Percentiles rank a stretch among this genome's conserved stretches.
phyloP scores from a whole-genome alignment of 2,329 filamentous ascomycete genomes.

The Emergomyces orientalis region DNA sequence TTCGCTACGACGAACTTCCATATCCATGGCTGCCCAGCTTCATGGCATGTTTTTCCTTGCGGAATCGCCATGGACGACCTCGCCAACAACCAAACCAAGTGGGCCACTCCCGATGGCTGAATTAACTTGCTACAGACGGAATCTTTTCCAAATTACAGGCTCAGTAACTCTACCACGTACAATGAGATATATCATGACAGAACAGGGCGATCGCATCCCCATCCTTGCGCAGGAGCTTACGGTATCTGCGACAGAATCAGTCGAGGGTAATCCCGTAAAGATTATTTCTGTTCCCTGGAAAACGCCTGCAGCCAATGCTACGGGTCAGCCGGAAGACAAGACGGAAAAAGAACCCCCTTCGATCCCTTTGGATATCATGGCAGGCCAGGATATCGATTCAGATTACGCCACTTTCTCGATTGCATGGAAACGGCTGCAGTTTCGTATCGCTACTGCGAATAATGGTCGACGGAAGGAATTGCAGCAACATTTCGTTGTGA shows the following conservation, averaged over 20 bases:
- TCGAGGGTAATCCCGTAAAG: slow-evolving; percentile 83
- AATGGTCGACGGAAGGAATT: slow-evolving; percentile 90
- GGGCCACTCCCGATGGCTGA: slow-evolving; percentile 52
- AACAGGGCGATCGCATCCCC: slow-evolving; percentile 73
- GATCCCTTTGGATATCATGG: slow-evolving; percentile 60
- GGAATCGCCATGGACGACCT: slow-evolving; percentile 53
- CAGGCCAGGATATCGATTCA: slow-evolving; percentile 61
- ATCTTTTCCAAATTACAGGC: slow-evolving; percentile 92
- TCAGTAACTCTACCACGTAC: slow-evolving; percentile 71
- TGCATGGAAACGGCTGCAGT: slow-evolving; percentile 87
- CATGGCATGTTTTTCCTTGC: slow-evolving; percentile 63
- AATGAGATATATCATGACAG: slow-evolving; percentile 69
- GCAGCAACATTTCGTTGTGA: slow-evolving; percentile 89
- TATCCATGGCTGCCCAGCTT: slow-evolving; percentile 53
- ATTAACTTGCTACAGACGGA: slow-evolving; percentile 89
- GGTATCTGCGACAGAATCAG: slow-evolving; percentile 87
- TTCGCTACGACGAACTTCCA: slow-evolving; percentile 45
- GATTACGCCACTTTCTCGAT: slow-evolving; percentile 88
- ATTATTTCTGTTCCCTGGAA: slow-evolving; percentile 98
- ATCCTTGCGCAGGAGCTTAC: slow-evolving; percentile 76
- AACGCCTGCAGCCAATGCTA: slow-evolving; percentile 71
- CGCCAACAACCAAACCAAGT: slow-evolving; percentile 44
- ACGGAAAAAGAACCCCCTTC: slow-evolving; percentile 78
- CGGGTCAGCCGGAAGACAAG: slow-evolving; percentile 51
- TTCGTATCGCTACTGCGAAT: slow-evolving; percentile 90